These are phyloP conservation scores for Agrocybe praecox DNA, from an alignment of 768 basidiomycete genomes.

Conservation along the genomic window DNA sequence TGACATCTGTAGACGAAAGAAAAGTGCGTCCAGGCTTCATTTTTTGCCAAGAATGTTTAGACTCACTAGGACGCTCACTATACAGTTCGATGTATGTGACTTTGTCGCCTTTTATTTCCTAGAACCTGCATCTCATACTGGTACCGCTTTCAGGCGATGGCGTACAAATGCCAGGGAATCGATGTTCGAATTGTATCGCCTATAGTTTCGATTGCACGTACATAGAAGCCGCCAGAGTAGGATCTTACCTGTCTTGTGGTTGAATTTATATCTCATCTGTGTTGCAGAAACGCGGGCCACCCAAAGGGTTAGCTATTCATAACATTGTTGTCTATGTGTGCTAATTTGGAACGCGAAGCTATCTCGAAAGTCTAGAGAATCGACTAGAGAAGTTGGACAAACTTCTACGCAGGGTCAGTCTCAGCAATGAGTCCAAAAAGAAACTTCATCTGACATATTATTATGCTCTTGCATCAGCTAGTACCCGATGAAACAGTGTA, in stretches of 20 bases:
- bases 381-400: constrained; percentile 64
- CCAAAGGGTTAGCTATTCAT: constrained; percentile 49
- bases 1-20: constrained; percentile 83
- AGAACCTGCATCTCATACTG: neutral
- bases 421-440: too few relatives aligned
- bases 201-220: constrained; percentile 71
- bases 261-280: constrained; percentile 1
- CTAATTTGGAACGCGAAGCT: constrained; percentile 29
- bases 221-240: constrained; percentile 67
- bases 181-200: constrained; percentile 69
- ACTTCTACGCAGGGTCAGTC: constrained; percentile 43
- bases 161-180: constrained; percentile 64
- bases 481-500: constrained; percentile 67
- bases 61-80: constrained; percentile 1
- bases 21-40: constrained; percentile 48
- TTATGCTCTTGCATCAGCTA: constrained; percentile 38
- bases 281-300: constrained; percentile 57
- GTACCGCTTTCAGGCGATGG: constrained; percentile 56
- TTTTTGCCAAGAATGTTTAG: constrained; percentile 7
- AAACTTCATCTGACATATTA: neutral
- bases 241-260: constrained; percentile 20
- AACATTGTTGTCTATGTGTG: neutral
- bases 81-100: constrained; percentile 63
- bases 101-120: neutral
- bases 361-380: constrained; percentile 64